Percentiles rank a stretch among this genome's conserved stretches.
These are phyloP conservation scores for Malus domestica DNA, from an alignment of 306 rosid species.

Conservation along the genomic window DNA sequence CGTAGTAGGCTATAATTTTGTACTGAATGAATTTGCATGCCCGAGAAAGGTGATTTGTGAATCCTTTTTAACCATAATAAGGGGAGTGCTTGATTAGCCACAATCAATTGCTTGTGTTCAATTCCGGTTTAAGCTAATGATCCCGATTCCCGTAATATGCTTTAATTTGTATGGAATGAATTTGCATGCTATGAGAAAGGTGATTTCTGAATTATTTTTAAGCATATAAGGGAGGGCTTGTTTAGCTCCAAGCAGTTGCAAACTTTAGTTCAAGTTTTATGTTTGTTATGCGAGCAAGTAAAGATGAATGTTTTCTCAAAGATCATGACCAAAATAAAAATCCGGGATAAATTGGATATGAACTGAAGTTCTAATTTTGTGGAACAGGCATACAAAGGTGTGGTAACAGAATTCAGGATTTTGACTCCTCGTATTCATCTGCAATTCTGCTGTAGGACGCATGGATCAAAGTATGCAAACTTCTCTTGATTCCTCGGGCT, in stretches of 20 bases:
- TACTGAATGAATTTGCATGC: background rate
- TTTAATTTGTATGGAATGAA: background rate
- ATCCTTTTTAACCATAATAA: background rate
- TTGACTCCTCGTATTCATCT: conserved; percentile 8
- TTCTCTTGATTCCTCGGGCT: background rate
- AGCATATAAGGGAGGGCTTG: background rate
- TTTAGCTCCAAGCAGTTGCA: background rate
- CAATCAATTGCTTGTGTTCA: background rate
- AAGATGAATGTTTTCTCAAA: conserved; percentile 8
- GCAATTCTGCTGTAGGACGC: conserved; percentile 11
- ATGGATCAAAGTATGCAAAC: conserved; percentile 62
- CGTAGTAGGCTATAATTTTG: background rate
- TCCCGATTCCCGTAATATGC: background rate
- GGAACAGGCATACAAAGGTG: conserved; percentile 33
- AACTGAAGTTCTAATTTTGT: conserved; percentile 13
- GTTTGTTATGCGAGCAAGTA: conserved; percentile 2
- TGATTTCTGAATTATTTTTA: conserved; percentile 1
- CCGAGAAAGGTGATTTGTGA: background rate
- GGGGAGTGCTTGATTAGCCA: background rate
- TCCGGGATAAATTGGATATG: background rate
- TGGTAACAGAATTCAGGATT: conserved; percentile 16
- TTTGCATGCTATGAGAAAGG: background rate
- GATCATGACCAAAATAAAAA: background rate
- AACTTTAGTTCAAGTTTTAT: background rate
- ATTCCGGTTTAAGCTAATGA: background rate